Evolutionary conservation across 108 stramenopile genomes (phyloP), one percentile per base, ranked within the genome.

Genomic region (Pseudonitzschia delicatissima): DNA sequence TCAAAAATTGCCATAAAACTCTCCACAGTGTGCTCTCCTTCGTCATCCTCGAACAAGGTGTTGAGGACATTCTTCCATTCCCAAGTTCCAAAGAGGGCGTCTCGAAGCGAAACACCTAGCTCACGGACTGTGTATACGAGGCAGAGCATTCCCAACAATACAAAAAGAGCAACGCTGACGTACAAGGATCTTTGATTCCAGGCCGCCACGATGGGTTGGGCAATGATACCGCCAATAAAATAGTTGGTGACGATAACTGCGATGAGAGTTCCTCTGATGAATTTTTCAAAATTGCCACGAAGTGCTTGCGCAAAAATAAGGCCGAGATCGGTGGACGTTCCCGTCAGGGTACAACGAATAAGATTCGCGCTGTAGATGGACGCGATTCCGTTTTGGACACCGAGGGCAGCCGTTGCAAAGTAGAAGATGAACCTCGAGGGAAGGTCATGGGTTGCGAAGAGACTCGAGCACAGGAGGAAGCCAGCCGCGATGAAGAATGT

Each of bases 261-360:
- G 25, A 74, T 29, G 2, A 74, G 57, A 11, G 52, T 37, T 6
- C 57, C 57, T 26, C 17, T 58, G 26, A 6, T 26, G 20, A 73
- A 36, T 20, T 67, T 73, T n/a, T n/a, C n/a, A n/a, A n/a, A n/a
- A 25, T 68, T 74, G 17, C 73, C 67, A 27, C 73, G 45, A 5
- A 74, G 23, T 21, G 32, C 29, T 37, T 67, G 66, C 6, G 69
- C 74, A 21, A 70, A 26, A 32, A 76, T 57, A 7, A 69, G 18
- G 9, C 68, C 73, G 40, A 74, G 69, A 29, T 76, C 73, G 8
- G 67, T 74, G 28, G 73, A 63, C 11, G 73, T 51, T 25, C 73
- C 73, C 3, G 68, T 63, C 0, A 74, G 17, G 26, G 61, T 62
- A 1, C 50, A 40, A 21, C 73, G 73, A 25, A 74, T 51, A 23